Conservation (phyloP, 1,284 basidiomycete species). For the Sanghuangporus sanghuang region DNA sequence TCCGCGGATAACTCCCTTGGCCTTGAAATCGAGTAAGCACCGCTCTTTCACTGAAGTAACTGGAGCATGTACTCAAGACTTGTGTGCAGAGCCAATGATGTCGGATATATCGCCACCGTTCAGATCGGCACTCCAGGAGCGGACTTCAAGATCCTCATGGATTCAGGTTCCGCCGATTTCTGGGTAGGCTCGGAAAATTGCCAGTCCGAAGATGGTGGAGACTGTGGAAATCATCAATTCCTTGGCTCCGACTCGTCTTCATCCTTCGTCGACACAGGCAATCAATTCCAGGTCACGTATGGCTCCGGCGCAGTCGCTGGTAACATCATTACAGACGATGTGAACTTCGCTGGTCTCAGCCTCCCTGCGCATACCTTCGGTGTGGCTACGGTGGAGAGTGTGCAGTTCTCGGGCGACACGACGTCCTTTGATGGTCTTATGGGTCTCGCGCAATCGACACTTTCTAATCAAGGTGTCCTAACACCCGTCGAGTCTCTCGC, state of each 20-base stretch:
- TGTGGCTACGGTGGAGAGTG: constrained; percentile 56
- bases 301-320: constrained; percentile 72
- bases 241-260: constrained; percentile 64
- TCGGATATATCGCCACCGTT: constrained; percentile 66
- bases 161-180: constrained; percentile 82
- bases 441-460: constrained; percentile 71
- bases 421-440: constrained; percentile 78
- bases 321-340: constrained; percentile 59
- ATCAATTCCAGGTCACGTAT: constrained; percentile 68
- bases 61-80: constrained; percentile 27
- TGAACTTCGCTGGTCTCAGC: constrained; percentile 62
- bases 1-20: constrained; percentile 58
- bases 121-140: constrained; percentile 75
- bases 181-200: constrained; percentile 71
- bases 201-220: constrained; percentile 38
- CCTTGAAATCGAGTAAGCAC: constrained; percentile 60
- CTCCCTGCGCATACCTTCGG: constrained; percentile 70
- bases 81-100: constrained; percentile 34
- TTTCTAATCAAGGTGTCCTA: constrained; percentile 60
- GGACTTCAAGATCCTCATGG: constrained; percentile 74
- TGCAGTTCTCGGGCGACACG: constrained; percentile 51
- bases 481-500: constrained; percentile 78
- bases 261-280: constrained; percentile 53
- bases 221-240: constrained; percentile 62
- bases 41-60: constrained; percentile 20